A percentile compares a stretch with the other conserved stretches of the same genome.
Conservation (phyloP, 129 eudicot genomes). For the Chrysanthemum lavandulifolium region DNA sequence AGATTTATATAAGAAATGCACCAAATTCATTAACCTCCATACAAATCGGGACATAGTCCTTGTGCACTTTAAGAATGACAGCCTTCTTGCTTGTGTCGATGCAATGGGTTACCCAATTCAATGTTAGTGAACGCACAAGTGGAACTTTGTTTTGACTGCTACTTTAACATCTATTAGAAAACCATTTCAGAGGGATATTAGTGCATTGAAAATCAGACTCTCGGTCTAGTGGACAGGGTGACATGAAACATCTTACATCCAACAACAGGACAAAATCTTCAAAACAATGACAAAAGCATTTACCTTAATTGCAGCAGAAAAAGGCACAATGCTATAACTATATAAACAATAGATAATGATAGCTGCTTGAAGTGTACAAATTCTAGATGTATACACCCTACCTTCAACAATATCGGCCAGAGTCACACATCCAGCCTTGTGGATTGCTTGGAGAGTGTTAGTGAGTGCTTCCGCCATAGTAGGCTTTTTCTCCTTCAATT, state of each 20-base stretch:
- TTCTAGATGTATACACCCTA: slow-evolving; percentile 18
- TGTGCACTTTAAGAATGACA: slow-evolving; percentile 79
- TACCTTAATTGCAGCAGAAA: background rate
- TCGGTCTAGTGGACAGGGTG: too few relatives aligned
- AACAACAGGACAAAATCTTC: too few relatives aligned
- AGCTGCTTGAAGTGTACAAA: background rate
- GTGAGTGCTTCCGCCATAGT: slow-evolving; percentile 72
- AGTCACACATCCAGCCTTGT: slow-evolving; percentile 87
- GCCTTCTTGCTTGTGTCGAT: slow-evolving; percentile 94
- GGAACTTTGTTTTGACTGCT: slow-evolving; percentile 98
- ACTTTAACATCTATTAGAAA: slow-evolving; percentile 73
- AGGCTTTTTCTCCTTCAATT: slow-evolving; percentile 98
- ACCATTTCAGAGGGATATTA: slow-evolving; percentile 25
- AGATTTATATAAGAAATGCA: slow-evolving; percentile 9
- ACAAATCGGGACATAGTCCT: slow-evolving; percentile 94
- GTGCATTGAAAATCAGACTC: background rate
- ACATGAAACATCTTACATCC: too few relatives aligned
- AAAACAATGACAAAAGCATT: background rate
- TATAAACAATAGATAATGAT: too few relatives aligned
- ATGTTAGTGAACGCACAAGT: slow-evolving; percentile 87
- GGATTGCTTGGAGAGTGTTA: slow-evolving; percentile 91
- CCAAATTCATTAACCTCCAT: slow-evolving; percentile 82
- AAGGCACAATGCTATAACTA: background rate
- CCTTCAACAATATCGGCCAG: slow-evolving; percentile 91
- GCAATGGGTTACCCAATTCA: slow-evolving; percentile 91